Base-by-base conservation (phyloP, 345 rosid species). In the Turnera subulata region DNA sequence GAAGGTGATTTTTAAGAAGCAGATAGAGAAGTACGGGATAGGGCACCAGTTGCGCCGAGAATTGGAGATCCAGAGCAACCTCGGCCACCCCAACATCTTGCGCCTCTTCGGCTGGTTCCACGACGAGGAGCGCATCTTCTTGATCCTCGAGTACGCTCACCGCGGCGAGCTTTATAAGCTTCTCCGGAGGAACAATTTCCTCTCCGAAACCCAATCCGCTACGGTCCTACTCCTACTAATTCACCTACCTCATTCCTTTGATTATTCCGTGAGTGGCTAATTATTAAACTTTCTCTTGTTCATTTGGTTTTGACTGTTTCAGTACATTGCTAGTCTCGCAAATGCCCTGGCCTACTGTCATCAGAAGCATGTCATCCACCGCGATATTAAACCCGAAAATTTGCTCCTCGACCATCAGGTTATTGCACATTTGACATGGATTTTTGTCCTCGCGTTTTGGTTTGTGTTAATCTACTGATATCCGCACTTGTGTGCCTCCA, bases 381-480 rank as follows among this genome's bases (percentile, higher is more conserved):
- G 99, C 67, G 99, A 93, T 58, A 89, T 90, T 52, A 93, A 93
- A 80, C 99, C 97, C 0, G 99, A 93, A 78, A 93, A 93, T 68
- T 62, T 93, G 80, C 60, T 93, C 80, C 95, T 90, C 50, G 99
- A 93, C 81, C 92, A 93, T 26, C 92, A 85, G 95, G 97, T 93
- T n/a, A n/a, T n/a, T n/a, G n/a, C n/a, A 78, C 52, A 39, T 40
- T 33, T 29, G 8, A 29, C n/a, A 42, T 42, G 17, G 12, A 48
- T 10, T 48, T 11, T 25, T 48, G 29, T 17, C 20, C 29, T 53
- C 11, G 22, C 11, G 43, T 43, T 42, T 56, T 23, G 9, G 38
- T 24, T 23, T 16, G 49, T 26, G 23, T 56, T 56, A 9, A 11
- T n/a, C 38, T 33, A 10, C 13, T 42, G 4, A 11, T 6, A 16